Evolutionary conservation across 2,329 filamentous ascomycete species (phyloP).

Genomic region (Ophiostoma australiae): DNA sequence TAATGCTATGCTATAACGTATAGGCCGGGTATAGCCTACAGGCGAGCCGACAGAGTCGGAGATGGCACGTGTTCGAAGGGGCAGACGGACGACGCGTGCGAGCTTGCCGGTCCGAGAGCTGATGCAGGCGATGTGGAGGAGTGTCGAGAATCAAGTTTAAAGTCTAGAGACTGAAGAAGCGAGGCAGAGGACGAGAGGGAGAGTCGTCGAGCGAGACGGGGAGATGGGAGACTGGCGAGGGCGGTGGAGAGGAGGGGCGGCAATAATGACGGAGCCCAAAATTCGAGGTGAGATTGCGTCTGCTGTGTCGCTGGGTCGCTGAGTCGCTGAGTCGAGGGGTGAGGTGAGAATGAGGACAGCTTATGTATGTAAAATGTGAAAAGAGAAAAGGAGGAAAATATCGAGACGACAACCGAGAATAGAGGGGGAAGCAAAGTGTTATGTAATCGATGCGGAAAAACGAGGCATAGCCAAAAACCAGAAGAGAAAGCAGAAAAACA

Average conservation of each 20-base stretch:
- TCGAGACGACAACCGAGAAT: not conserved
- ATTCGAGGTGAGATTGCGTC: not conserved
- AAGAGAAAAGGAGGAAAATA: not conserved
- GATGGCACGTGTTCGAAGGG: not conserved
- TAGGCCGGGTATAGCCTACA: not conserved
- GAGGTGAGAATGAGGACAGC: not conserved
- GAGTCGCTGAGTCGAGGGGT: not conserved
- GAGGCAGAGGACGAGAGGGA: not conserved
- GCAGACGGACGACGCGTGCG: not conserved
- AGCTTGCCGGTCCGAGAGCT: no score
- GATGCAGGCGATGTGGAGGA: no score
- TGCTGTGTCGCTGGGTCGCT: not conserved
- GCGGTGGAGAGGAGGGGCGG: constrained; percentile 12
- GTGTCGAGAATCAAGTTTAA: not conserved
- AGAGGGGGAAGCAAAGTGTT: not conserved
- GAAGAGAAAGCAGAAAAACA: constrained; percentile 14
- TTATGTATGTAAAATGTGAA: no score
- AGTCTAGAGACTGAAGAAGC: not conserved
- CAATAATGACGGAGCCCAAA: constrained; percentile 14
- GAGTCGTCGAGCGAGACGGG: not conserved
- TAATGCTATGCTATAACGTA: no score
- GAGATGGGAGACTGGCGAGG: not conserved
- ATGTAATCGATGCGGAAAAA: not conserved
- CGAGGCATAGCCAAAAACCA: not conserved
- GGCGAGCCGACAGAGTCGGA: not conserved